phyloP scores from a whole-genome alignment of 176 grass and related monocot genomes.

The Musa troglodytarum region DNA sequence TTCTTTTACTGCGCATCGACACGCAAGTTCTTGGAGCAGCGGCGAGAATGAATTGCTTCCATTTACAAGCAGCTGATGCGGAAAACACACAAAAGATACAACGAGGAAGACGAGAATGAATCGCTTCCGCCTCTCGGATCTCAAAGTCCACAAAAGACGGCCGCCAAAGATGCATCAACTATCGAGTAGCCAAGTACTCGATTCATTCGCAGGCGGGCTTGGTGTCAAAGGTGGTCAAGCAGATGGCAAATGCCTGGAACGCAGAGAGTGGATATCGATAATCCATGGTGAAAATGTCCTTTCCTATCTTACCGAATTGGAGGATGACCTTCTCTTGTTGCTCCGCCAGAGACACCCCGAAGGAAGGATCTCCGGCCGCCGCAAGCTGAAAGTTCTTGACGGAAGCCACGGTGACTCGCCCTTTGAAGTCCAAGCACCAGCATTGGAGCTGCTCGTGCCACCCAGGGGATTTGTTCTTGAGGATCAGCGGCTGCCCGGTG shows the following conservation, averaged over 20 bases:
- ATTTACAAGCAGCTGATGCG: too few relatives aligned
- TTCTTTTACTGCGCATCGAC: too few relatives aligned
- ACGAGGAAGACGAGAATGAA: too few relatives aligned
- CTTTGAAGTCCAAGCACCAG: conserved; percentile 95
- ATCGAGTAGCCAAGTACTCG: too few relatives aligned
- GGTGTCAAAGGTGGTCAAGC: conserved; percentile 88
- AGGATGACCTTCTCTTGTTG: conserved; percentile 90
- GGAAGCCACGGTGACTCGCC: conserved; percentile 74
- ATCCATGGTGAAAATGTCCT: conserved; percentile 95
- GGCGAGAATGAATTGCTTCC: too few relatives aligned
- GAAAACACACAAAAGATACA: too few relatives aligned
- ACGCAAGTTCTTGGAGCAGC: too few relatives aligned
- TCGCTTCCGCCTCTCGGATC: too few relatives aligned
- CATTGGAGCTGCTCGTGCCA: conserved; percentile 99
- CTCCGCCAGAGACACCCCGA: conserved; percentile 36
- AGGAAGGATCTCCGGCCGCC: conserved; percentile 50
- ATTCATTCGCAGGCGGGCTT: conserved; percentile 81
- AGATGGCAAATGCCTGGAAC: conserved; percentile 80
- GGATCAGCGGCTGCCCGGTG: conserved; percentile 20
- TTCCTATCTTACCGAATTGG: conserved; percentile 88
- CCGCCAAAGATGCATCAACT: too few relatives aligned
- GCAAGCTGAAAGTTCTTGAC: conserved; percentile 98
- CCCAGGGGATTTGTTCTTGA: conserved; percentile 87
- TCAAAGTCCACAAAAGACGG: too few relatives aligned
- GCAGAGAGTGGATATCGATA: conserved; percentile 78